These are phyloP conservation scores for Ephemerocybe angulata DNA, from an alignment of 768 basidiomycete genomes.

Conservation along the genomic window DNA sequence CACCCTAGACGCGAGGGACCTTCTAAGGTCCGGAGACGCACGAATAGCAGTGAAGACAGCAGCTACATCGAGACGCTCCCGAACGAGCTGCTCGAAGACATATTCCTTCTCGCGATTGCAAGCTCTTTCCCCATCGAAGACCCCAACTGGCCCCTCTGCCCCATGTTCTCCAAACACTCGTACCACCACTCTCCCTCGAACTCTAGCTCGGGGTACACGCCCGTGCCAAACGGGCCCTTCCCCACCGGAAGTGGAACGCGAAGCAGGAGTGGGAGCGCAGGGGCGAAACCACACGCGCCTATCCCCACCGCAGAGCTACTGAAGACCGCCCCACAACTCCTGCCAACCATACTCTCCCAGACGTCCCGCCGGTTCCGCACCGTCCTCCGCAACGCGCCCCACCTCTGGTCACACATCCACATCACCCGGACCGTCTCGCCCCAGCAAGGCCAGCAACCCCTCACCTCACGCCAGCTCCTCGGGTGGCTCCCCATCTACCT, in stretches of 20 bases:
- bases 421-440: conserved; percentile 20
- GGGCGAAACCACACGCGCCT: not conserved
- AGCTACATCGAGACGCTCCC: conserved; percentile 13
- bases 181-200: conserved; percentile 1
- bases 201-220: not conserved
- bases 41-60: not conserved
- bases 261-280: not conserved
- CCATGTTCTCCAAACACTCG: conserved; percentile 23
- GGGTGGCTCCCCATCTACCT: conserved; percentile 23
- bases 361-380: conserved; percentile 24
- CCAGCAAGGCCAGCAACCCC: not conserved
- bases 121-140: conserved; percentile 21
- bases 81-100: conserved; percentile 25
- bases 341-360: conserved; percentile 18
- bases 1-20: not conserved
- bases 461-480: not conserved
- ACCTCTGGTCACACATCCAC: conserved; percentile 21
- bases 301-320: not conserved
- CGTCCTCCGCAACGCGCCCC: conserved; percentile 17
- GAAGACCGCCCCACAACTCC: conserved; percentile 13
- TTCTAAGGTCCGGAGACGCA: not conserved
- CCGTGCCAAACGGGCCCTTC: not conserved
- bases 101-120: conserved; percentile 19
- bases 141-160: conserved; percentile 18
- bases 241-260: not conserved